Conservation (phyloP, 2,329 filamentous ascomycete species). For the Pseudogymnoascus sp. region DNA sequence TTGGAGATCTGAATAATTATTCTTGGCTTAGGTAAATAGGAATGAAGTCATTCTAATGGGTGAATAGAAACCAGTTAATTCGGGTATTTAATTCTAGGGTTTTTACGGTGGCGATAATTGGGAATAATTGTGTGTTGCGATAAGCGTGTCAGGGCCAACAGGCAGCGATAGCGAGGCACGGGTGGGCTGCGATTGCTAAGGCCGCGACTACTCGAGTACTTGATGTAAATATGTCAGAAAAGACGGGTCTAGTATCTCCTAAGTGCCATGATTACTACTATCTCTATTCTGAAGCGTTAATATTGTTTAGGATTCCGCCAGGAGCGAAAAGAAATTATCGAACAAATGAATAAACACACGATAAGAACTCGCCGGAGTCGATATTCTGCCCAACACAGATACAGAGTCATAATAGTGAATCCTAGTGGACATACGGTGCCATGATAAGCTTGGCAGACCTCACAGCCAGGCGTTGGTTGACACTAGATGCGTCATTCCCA, state of each 20-base stretch:
- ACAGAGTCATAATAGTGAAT: background rate
- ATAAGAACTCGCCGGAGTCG: background rate
- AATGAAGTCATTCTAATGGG: background rate
- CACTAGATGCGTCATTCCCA: background rate
- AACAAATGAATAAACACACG: background rate
- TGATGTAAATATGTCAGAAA: background rate
- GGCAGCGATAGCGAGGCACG: background rate
- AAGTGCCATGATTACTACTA: background rate
- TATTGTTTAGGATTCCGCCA: background rate
- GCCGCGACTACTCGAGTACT: background rate
- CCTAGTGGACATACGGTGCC: background rate
- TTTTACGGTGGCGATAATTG: slow-evolving; percentile 4
- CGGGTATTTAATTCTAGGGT: slow-evolving; percentile 7
- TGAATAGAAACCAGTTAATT: slow-evolving; percentile 1
- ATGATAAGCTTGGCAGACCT: background rate
- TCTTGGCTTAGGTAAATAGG: slow-evolving; percentile 8
- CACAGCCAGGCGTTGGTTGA: background rate
- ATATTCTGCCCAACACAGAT: background rate
- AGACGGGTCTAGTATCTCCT: background rate
- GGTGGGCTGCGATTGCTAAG: background rate
- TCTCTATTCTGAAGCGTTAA: background rate
- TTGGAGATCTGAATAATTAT: background rate
- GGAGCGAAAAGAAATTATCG: background rate
- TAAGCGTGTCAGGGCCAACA: slow-evolving; percentile 1
- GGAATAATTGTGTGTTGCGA: slow-evolving; percentile 1